Conservation (phyloP, 1,284 basidiomycete genomes). For the Puccinia horiana region DNA sequence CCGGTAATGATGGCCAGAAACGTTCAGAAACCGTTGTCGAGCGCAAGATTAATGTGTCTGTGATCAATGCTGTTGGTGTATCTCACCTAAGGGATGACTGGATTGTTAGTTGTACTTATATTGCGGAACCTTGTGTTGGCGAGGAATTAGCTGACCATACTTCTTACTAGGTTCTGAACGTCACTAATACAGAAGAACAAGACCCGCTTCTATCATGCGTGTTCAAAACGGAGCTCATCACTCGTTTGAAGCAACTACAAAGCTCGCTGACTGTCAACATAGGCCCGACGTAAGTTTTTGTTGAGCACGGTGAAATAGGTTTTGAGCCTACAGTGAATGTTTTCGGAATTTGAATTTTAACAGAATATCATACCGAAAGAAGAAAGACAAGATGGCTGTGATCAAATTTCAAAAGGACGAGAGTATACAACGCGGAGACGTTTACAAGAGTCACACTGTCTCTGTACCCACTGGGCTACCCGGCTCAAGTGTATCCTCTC, state of each 20-base stretch:
- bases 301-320: neutral
- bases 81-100: constrained; percentile 92
- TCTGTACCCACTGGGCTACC: constrained; percentile 86
- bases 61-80: constrained; percentile 80
- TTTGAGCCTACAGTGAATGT: neutral
- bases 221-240: constrained; percentile 94
- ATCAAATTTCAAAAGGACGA: constrained; percentile 92
- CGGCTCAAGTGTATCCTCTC: constrained; percentile 74
- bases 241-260: constrained; percentile 76
- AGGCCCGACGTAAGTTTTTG: constrained; percentile 69
- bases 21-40: constrained; percentile 70
- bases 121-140: neutral
- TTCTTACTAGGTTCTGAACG: constrained; percentile 67
- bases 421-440: constrained; percentile 74
- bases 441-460: constrained; percentile 92
- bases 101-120: constrained; percentile 68
- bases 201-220: constrained; percentile 87
- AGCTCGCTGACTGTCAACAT: constrained; percentile 75
- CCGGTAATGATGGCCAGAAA: constrained; percentile 68
- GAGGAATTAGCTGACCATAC: neutral
- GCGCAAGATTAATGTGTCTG: constrained; percentile 82
- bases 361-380: constrained; percentile 87
- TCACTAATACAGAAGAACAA: constrained; percentile 78
- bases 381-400: constrained; percentile 89
- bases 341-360: neutral